A percentile compares a stretch with the other conserved stretches of the same genome.
Conservation (phyloP, 805 yeast genomes). For the Suhomyces faveliae region DNA sequence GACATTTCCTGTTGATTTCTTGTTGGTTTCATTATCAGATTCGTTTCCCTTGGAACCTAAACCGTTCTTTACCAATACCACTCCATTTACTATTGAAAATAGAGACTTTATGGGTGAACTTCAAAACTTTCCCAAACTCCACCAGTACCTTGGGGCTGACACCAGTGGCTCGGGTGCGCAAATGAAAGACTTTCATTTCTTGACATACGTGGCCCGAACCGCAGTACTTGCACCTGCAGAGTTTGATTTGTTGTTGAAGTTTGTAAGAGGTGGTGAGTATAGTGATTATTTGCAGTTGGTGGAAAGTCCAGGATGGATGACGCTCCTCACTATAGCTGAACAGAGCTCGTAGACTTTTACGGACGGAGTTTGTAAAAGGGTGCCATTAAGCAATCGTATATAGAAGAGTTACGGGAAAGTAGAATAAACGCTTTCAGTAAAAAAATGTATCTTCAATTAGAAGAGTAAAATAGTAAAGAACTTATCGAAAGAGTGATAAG, state of each 20-base stretch:
- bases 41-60: slow-evolving; percentile 76
- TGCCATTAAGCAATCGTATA: too few relatives aligned
- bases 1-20: slow-evolving; percentile 27
- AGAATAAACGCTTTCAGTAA: too few relatives aligned
- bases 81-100: slow-evolving; percentile 71
- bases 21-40: slow-evolving; percentile 85
- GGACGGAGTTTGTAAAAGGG: too few relatives aligned
- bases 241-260: slow-evolving; percentile 45
- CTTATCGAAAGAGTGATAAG: too few relatives aligned
- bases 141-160: slow-evolving; percentile 45
- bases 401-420: too few relatives aligned
- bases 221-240: slow-evolving; percentile 61
- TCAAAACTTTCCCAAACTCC: slow-evolving; percentile 61
- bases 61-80: slow-evolving; percentile 48
- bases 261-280: slow-evolving; percentile 42
- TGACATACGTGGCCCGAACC: slow-evolving; percentile 55
- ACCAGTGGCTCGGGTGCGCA: slow-evolving; percentile 24
- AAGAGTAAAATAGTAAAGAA: too few relatives aligned
- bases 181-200: slow-evolving; percentile 74
- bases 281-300: slow-evolving; percentile 52
- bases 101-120: slow-evolving; percentile 71
- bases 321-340: slow-evolving; percentile 55
- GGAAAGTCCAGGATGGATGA: slow-evolving; percentile 79
- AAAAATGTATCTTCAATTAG: too few relatives aligned
- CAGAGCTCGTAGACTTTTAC: slow-evolving; percentile 30